A percentile compares a stretch with the other conserved stretches of the same genome.
Conservation (phyloP, 2,329 filamentous ascomycete species). For the Hymenoscyphus repandus region DNA sequence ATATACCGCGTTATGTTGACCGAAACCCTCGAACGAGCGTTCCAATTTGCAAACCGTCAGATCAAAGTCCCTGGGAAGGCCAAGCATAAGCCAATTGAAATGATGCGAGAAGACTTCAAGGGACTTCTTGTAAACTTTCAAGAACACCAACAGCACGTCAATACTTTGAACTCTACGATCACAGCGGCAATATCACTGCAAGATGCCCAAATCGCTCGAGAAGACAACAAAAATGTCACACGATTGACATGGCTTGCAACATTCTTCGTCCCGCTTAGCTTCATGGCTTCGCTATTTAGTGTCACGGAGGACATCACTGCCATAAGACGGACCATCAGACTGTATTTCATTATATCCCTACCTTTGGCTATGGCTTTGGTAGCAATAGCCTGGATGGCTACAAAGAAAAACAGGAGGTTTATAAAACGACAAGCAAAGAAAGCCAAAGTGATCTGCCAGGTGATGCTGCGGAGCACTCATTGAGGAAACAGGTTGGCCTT, state of each 20-base stretch:
- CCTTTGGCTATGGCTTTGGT: conserved; percentile 24
- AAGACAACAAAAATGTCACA: conserved; percentile 31
- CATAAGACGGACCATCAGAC: conserved; percentile 14
- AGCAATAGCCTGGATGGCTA: too few relatives aligned
- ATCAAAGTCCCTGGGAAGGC: too few relatives aligned
- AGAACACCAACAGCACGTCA: conserved; percentile 30
- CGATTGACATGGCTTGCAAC: conserved; percentile 33
- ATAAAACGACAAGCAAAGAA: too few relatives aligned
- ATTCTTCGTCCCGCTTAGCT: conserved; percentile 32
- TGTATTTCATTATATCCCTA: conserved; percentile 23
- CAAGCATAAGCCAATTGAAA: conserved; percentile 2
- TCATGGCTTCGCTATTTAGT: conserved; percentile 29
- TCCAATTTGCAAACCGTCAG: conserved; percentile 1
- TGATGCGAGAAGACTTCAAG: conserved; percentile 24
- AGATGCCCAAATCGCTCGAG: conserved; percentile 26
- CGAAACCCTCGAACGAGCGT: conserved; percentile 17
- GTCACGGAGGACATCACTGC: conserved; percentile 26
- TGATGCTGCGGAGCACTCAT: too few relatives aligned
- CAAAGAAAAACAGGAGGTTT: too few relatives aligned
- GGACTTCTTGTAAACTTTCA: conserved; percentile 25
- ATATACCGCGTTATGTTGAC: conserved; percentile 32
- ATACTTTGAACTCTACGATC: conserved; percentile 30
- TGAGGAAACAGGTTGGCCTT: too few relatives aligned
- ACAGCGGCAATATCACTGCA: conserved; percentile 30
- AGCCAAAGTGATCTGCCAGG: too few relatives aligned